phyloP scores from a whole-genome alignment of 1,284 basidiomycete genomes.

The Puccinia horiana region DNA sequence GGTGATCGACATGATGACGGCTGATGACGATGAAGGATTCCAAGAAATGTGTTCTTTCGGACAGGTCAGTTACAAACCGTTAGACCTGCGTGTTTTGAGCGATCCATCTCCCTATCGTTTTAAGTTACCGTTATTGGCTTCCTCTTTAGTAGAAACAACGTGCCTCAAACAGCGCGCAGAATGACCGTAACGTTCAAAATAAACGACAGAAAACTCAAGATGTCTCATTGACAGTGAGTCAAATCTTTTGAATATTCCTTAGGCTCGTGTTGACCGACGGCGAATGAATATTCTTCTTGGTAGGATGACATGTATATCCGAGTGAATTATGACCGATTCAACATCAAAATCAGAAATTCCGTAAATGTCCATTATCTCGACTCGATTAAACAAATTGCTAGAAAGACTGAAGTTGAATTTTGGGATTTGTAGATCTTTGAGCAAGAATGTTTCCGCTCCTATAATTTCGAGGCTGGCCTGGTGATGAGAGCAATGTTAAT shows the following conservation, averaged over 20 bases:
- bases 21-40: constrained; percentile 8
- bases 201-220: constrained; percentile 33
- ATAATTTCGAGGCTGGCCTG: constrained; percentile 30
- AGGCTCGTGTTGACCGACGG: not conserved
- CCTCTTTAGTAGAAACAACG: constrained; percentile 42
- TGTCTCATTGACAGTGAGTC: constrained; percentile 16
- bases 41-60: constrained; percentile 29
- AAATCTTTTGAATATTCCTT: not conserved
- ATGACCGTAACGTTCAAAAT: constrained; percentile 15
- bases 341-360: constrained; percentile 45
- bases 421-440: constrained; percentile 14
- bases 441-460: constrained; percentile 38
- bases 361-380: constrained; percentile 8
- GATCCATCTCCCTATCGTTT: not conserved
- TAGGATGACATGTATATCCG: constrained; percentile 42
- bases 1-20: not conserved
- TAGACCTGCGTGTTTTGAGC: not conserved
- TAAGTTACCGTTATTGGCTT: constrained; percentile 22
- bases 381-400: not conserved
- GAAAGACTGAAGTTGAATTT: not conserved
- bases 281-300: not conserved
- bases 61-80: constrained; percentile 30
- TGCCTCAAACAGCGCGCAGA: constrained; percentile 13
- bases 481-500: constrained; percentile 42
- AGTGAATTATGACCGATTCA: constrained; percentile 37